Evolutionary conservation across 2,329 filamentous ascomycete species (phyloP), one percentile per base, ranked within the genome.

Genomic region (Fusarium xyrophilum): DNA sequence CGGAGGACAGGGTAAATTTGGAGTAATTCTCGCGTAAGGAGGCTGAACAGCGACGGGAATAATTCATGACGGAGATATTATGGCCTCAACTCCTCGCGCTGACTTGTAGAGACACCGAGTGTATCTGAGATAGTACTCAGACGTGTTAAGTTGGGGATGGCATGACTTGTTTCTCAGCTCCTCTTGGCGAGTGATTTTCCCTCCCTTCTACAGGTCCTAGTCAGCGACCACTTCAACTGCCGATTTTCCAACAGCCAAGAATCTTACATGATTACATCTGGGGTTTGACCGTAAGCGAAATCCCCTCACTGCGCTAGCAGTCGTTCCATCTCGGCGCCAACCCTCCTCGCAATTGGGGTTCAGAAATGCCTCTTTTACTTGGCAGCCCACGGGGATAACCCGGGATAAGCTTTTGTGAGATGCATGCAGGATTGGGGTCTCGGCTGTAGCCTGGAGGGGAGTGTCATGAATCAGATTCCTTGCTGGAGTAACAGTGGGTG

Each of bases 211-310:
- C 46, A 42, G 8, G n/a, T 40, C 47, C 15, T 42, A 30, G 32
- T 62, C 60, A 57, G 60, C 10, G 47, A 30, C 57, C 47, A 63
- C 25, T 36, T 63, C 25, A 63, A 62, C 25, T 63, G 40, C 60
- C 57, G 60, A 62, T 13, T 19, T 27, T 47, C 21, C 14, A 10
- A 10, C 5, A 47, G 47, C 47, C 60, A 63, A 63, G 60, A 56
- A 9, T 43, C 32, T 8, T 33, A 4, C 7, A n/a, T n/a, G n/a
- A n/a, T n/a, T n/a, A n/a, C 23, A 43, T 56, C 32, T 46, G 21
- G 19, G 52, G 17, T 33, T 44, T 17, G 15, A 19, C 11, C 28
- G 19, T 39, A 58, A 58, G 27, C 52, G 33, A 42, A 17, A 30
- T 40, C 35, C 28, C 57, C 57, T 58, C 53, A 50, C 46, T 33